phyloP scores from a whole-genome alignment of 345 rosid genomes.

The Cardamine occulta region DNA sequence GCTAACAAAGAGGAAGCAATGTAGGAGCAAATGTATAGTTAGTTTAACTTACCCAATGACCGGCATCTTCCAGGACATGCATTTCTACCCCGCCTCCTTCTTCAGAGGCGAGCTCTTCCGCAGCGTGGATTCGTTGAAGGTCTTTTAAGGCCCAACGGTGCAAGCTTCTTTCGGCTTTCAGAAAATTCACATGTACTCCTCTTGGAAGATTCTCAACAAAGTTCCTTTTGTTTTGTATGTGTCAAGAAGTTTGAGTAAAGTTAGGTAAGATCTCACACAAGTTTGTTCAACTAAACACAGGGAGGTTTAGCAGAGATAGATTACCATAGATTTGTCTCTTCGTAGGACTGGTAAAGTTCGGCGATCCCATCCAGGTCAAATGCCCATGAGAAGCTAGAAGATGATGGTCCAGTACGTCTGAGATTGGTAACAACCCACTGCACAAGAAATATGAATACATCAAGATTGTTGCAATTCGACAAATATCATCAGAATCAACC shows the following conservation, averaged over 20 bases:
- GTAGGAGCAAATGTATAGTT: conserved; percentile 7
- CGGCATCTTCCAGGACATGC: conserved; percentile 98
- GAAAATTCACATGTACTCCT: conserved; percentile 86
- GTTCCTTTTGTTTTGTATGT: conserved; percentile 54
- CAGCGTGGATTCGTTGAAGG: conserved; percentile 88
- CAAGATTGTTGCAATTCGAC: conserved; percentile 20
- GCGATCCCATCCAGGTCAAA: conserved; percentile 83
- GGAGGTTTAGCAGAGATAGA: not conserved
- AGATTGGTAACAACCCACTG: conserved; percentile 97
- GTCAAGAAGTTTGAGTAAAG: conserved; percentile 17
- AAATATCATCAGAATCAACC: conserved; percentile 6
- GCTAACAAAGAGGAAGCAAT: conserved; percentile 9
- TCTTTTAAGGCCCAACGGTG: conserved; percentile 97
- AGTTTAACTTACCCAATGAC: conserved; percentile 76
- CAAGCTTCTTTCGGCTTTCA: conserved; percentile 97
- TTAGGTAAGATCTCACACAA: not conserved
- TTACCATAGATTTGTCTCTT: conserved; percentile 93
- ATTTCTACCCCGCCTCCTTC: conserved; percentile 92
- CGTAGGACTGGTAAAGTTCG: conserved; percentile 80
- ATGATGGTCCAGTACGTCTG: conserved; percentile 52
- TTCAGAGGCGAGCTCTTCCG: conserved; percentile 83
- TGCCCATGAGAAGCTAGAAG: conserved; percentile 78
- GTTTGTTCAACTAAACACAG: conserved; percentile 5
- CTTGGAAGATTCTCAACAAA: conserved; percentile 84
- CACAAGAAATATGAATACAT: conserved; percentile 24